phyloP scores from a whole-genome alignment of 805 yeast genomes.

The Cyberlindnera americana region DNA sequence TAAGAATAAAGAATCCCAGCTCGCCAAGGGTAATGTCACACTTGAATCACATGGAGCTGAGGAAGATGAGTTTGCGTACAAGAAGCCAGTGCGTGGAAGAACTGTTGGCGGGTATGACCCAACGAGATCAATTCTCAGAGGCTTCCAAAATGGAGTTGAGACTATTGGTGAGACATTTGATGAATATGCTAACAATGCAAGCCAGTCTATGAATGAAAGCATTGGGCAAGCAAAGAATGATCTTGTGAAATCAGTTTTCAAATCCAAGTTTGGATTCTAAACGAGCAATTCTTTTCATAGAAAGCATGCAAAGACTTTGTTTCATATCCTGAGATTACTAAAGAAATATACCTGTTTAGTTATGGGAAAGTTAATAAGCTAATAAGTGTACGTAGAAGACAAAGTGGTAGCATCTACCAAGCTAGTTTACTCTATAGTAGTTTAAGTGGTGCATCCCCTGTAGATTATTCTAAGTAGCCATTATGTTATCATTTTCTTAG shows the following conservation, averaged over 20 bases:
- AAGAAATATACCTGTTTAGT: too few species aligned
- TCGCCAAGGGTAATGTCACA: slow-evolving; percentile 44
- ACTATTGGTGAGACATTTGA: slow-evolving; percentile 50
- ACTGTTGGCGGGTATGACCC: slow-evolving; percentile 39
- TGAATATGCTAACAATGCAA: slow-evolving; percentile 52
- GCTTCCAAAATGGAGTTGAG: slow-evolving; percentile 50
- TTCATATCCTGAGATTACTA: too few species aligned
- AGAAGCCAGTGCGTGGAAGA: slow-evolving; percentile 44
- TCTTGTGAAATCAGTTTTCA: slow-evolving; percentile 48
- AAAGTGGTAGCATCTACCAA: too few species aligned
- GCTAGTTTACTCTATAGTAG: too few species aligned
- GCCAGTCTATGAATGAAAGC: slow-evolving; percentile 50
- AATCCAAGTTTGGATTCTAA: slow-evolving; percentile 50
- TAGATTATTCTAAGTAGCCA: too few species aligned
- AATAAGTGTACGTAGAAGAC: too few species aligned
- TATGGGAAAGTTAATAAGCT: too few species aligned
- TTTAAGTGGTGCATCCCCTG: too few species aligned
- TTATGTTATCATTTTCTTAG: too few species aligned
- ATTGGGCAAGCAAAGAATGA: slow-evolving; percentile 48
- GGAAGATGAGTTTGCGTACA: slow-evolving; percentile 34
- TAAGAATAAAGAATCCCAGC: slow-evolving; percentile 54
- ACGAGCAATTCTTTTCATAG: too few species aligned
- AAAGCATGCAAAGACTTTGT: too few species aligned
- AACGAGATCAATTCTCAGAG: slow-evolving; percentile 36
- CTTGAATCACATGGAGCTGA: slow-evolving; percentile 15